phyloP scores from a whole-genome alignment of 2,329 filamentous ascomycete genomes.

The Xylariaceae sp. region DNA sequence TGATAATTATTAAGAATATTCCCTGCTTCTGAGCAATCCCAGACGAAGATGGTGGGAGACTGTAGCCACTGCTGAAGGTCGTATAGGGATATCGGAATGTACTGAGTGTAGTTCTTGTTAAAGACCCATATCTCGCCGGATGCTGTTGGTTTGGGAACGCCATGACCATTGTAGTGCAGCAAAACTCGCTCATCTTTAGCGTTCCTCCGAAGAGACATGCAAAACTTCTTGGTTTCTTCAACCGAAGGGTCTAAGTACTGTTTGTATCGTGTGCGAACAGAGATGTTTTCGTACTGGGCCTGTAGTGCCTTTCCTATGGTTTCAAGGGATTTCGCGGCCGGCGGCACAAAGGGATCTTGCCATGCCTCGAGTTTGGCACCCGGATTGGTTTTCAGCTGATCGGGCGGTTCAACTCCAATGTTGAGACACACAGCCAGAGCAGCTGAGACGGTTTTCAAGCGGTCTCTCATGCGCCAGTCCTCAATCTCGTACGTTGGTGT shows the following conservation, averaged over 20 bases:
- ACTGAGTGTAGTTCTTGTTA: constrained; percentile 97
- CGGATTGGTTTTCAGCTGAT: constrained; percentile 92
- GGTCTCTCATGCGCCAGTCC: constrained; percentile 96
- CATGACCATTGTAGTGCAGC: constrained; percentile 98
- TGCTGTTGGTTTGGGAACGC: constrained; percentile 89
- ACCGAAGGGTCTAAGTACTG: constrained; percentile 94
- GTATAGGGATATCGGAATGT: constrained; percentile 93
- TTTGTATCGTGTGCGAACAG: constrained; percentile 94
- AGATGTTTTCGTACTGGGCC: constrained; percentile 91
- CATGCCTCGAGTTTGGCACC: constrained; percentile 94
- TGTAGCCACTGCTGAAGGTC: constrained; percentile 95
- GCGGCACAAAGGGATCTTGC: constrained; percentile 83
- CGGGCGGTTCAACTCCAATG: constrained; percentile 94
- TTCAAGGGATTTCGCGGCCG: constrained; percentile 80
- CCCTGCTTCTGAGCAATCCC: constrained; percentile 94
- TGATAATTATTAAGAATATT: constrained; percentile 96
- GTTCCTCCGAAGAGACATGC: constrained; percentile 80
- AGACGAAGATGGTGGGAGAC: constrained; percentile 92
- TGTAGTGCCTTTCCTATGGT: constrained; percentile 96
- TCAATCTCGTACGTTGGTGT: constrained; percentile 63
- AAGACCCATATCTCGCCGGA: constrained; percentile 99
- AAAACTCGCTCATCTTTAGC: constrained; percentile 93
- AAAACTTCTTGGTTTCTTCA: constrained; percentile 96
- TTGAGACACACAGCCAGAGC: constrained; percentile 93
- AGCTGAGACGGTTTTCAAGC: constrained; percentile 93